Evolutionary conservation across 805 yeast species (phyloP).

Genomic region (Ogataea populi-albae): DNA sequence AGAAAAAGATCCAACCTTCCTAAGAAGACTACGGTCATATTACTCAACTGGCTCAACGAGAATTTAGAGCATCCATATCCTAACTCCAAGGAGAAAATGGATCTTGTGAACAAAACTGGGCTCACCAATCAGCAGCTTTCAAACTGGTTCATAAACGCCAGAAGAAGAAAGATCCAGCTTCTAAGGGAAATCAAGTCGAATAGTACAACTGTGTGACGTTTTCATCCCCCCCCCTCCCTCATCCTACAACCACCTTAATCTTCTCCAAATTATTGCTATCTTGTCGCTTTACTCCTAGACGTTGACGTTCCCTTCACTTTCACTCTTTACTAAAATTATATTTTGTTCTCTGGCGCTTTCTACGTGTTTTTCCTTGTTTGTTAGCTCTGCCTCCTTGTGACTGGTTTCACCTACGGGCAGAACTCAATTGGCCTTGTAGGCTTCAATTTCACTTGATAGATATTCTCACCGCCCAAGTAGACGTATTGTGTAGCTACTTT

Average conservation of each 20-base stretch:
- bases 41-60: slow-evolving; percentile 53
- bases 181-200: slow-evolving; percentile 39
- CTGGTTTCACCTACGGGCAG: too few relatives aligned
- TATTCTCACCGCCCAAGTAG: too few relatives aligned
- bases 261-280: slow-evolving; percentile 1
- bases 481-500: too few relatives aligned
- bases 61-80: slow-evolving; percentile 62
- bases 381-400: too few relatives aligned
- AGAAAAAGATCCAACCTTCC: slow-evolving; percentile 52
- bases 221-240: neutral
- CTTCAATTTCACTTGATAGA: too few relatives aligned
- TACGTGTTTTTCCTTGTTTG: too few relatives aligned
- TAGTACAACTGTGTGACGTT: slow-evolving; percentile 18
- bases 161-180: slow-evolving; percentile 53
- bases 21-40: slow-evolving; percentile 53
- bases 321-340: neutral
- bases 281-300: neutral
- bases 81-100: slow-evolving; percentile 53
- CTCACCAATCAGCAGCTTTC: slow-evolving; percentile 56
- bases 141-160: slow-evolving; percentile 63
- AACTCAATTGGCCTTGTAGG: too few relatives aligned
- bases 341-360: too few relatives aligned
- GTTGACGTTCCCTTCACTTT: neutral
- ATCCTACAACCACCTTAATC: slow-evolving; percentile 1
- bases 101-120: slow-evolving; percentile 52